Conservation (phyloP, 163 green algal species). For the Volvox carteri region DNA sequence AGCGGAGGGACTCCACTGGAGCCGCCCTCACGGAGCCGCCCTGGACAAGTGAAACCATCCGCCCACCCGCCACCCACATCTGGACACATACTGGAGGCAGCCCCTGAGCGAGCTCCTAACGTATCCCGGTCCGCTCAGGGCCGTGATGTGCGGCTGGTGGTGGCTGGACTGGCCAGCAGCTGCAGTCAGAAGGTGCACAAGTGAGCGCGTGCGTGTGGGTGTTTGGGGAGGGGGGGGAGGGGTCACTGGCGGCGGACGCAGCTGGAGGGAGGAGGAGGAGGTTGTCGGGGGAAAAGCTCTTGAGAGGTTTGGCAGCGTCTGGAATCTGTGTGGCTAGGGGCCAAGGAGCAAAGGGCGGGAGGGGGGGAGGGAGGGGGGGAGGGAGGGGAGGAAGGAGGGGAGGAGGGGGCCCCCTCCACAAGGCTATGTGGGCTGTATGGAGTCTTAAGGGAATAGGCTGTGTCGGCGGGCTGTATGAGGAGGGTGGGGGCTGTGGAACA, state of each 20-base stretch:
- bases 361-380: not conserved
- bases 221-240: not conserved
- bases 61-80: too few relatives aligned
- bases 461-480: too few relatives aligned
- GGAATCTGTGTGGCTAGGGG: not conserved
- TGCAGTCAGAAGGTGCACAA: conserved; percentile 96
- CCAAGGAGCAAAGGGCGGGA: not conserved
- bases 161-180: conserved; percentile 67
- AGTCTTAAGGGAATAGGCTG: too few relatives aligned
- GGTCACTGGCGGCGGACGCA: not conserved
- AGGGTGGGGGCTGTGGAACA: too few relatives aligned
- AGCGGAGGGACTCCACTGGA: too few relatives aligned
- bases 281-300: not conserved
- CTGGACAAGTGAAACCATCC: too few relatives aligned
- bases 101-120: too few relatives aligned
- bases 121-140: too few relatives aligned
- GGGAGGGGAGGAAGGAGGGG: not conserved
- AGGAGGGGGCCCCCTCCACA: not conserved
- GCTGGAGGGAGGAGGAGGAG: not conserved
- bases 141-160: conserved; percentile 65
- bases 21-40: too few relatives aligned
- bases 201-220: conserved; percentile 49
- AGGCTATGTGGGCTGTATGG: too few relatives aligned
- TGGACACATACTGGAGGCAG: too few relatives aligned
- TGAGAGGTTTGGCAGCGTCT: not conserved